A percentile compares a stretch with the other conserved stretches of the same genome.
Conservation (phyloP, 257 asterid species). For the Plantago elongata region DNA sequence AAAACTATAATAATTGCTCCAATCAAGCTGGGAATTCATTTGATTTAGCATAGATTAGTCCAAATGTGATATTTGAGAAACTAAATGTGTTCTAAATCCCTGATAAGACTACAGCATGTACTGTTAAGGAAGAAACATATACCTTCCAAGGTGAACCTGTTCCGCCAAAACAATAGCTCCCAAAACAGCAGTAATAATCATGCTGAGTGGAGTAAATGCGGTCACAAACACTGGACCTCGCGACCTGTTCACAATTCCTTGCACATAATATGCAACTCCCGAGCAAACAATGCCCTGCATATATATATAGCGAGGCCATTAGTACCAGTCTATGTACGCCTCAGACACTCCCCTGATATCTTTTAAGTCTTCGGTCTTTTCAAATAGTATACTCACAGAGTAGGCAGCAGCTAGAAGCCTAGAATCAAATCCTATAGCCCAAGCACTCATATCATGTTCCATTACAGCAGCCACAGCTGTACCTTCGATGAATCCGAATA, state of each 20-base stretch:
- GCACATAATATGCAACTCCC: constrained; percentile 82
- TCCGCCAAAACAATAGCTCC: constrained; percentile 70
- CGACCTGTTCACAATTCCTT: constrained; percentile 64
- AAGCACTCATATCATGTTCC: constrained; percentile 60
- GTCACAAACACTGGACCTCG: constrained; percentile 94
- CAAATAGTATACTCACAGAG: constrained; percentile 38
- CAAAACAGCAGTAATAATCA: constrained; percentile 78
- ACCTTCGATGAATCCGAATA: constrained; percentile 57
- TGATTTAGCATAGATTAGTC: too few species aligned
- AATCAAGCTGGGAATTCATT: too few species aligned
- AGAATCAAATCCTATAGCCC: constrained; percentile 77
- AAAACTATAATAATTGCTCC: too few species aligned
- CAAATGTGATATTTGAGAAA: too few species aligned
- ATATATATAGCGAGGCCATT: not conserved
- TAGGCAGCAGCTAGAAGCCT: constrained; percentile 76
- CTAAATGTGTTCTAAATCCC: too few species aligned
- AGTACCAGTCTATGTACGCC: not conserved
- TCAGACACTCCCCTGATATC: too few species aligned
- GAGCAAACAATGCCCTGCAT: constrained; percentile 87
- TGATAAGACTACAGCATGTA: too few species aligned
- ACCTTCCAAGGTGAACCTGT: constrained; percentile 87
- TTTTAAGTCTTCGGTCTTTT: too few species aligned
- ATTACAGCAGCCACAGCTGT: constrained; percentile 55
- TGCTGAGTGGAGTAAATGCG: constrained; percentile 82
- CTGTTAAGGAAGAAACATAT: constrained; percentile 13